These are phyloP conservation scores for Cicer chorassanicum DNA, from an alignment of 306 rosid genomes.

Conservation along the genomic window DNA sequence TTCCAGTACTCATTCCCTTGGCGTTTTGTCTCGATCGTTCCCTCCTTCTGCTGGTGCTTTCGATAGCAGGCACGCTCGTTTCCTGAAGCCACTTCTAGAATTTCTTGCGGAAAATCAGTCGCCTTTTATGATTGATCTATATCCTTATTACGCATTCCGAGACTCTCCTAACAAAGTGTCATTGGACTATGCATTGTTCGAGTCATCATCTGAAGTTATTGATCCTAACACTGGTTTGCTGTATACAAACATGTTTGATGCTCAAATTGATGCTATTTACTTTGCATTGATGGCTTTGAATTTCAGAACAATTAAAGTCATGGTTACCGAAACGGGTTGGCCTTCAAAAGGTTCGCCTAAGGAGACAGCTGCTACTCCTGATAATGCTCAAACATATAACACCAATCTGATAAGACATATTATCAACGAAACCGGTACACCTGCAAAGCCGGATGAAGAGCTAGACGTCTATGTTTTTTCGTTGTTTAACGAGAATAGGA, in stretches of 20 bases:
- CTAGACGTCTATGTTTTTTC: conserved; percentile 56
- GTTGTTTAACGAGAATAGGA: conserved; percentile 81
- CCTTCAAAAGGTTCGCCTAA: conserved; percentile 96
- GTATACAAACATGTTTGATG: conserved; percentile 95
- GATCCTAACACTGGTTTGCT: conserved; percentile 96
- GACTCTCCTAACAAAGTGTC: conserved; percentile 78
- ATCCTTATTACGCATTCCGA: conserved; percentile 94
- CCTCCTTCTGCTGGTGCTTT: conserved; percentile 99
- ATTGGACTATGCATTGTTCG: conserved; percentile 83
- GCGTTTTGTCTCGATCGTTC: conserved; percentile 89
- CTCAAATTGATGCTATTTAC: conserved; percentile 94
- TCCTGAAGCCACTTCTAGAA: conserved; percentile 89
- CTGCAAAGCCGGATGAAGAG: conserved; percentile 59
- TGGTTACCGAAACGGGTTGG: conserved; percentile 99
- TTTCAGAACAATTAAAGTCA: conserved; percentile 81
- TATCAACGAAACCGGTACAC: conserved; percentile 56
- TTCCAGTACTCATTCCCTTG: conserved; percentile 91
- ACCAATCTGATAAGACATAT: conserved; percentile 58
- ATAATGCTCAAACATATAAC: conserved; percentile 77
- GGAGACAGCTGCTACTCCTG: conserved; percentile 84
- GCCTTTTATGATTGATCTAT: conserved; percentile 95
- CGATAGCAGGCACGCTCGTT: conserved; percentile 76
- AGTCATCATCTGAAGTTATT: conserved; percentile 88
- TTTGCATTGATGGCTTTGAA: conserved; percentile 84
- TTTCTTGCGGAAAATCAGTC: conserved; percentile 93